phyloP scores from a whole-genome alignment of 208 protist species.

The Leishmania tarentolae region DNA sequence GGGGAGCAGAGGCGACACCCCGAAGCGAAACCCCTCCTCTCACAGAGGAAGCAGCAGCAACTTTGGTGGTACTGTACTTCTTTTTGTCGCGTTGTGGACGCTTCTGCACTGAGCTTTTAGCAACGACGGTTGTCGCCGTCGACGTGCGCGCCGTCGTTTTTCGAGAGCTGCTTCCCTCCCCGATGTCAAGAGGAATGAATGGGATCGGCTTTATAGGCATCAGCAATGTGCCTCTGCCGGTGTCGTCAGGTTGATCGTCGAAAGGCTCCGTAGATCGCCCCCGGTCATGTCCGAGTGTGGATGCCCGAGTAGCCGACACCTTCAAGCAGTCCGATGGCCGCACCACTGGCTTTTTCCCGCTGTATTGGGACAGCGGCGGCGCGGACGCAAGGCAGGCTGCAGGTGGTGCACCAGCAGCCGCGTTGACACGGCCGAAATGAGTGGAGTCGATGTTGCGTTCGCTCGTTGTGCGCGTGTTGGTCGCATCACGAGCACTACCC shows the following conservation, averaged over 20 bases:
- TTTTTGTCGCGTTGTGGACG: neutral
- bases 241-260: constrained; percentile 1
- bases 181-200: constrained; percentile 5
- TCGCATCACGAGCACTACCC: neutral
- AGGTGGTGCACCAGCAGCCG: constrained; percentile 7
- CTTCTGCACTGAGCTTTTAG: neutral
- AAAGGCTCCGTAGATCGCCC: constrained; percentile 32
- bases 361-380: neutral
- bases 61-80: neutral
- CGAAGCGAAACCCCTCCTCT: neutral
- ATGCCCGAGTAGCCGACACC: neutral
- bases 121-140: neutral
- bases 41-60: neutral
- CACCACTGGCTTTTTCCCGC: neutral
- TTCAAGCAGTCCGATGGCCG: neutral
- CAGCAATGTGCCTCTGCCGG: neutral
- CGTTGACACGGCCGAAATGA: constrained; percentile 19
- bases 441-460: constrained; percentile 5
- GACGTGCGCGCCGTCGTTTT: neutral
- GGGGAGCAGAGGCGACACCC: constrained; percentile 7
- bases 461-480: neutral
- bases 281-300: neutral
- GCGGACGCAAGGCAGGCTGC: neutral
- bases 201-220: constrained; percentile 3
- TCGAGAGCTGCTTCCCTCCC: neutral